These are phyloP conservation scores for Myxozyma vanderwaltii DNA, from an alignment of 805 yeast genomes.

Conservation along the genomic window DNA sequence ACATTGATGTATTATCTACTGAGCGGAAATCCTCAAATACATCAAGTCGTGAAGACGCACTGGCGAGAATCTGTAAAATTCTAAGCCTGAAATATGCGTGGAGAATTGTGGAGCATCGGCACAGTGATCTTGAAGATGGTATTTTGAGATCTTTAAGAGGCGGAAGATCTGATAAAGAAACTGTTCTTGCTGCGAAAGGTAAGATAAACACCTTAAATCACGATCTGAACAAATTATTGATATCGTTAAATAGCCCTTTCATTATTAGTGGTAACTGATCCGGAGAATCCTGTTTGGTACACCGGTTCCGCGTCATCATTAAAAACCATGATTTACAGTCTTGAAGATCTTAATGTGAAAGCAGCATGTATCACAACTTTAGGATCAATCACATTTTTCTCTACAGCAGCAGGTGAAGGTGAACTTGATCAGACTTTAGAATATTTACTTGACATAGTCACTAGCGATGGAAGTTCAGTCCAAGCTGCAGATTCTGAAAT, in stretches of 20 bases:
- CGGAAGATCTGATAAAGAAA: constrained; percentile 24
- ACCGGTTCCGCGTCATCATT: constrained; percentile 3
- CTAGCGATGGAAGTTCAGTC: constrained; percentile 32
- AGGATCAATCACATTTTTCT: constrained; percentile 23
- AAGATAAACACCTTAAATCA: neutral
- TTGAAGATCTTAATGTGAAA: constrained; percentile 11
- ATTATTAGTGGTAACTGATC: constrained; percentile 29
- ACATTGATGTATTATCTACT: constrained; percentile 21
- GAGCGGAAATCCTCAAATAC: constrained; percentile 25
- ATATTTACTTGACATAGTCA: constrained; percentile 26
- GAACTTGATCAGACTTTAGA: constrained; percentile 16
- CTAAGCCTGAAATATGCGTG: constrained; percentile 30
- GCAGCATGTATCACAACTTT: constrained; percentile 25
- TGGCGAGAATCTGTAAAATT: constrained; percentile 21
- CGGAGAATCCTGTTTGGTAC: constrained; percentile 20
- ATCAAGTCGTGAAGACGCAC: constrained; percentile 26
- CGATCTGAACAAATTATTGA: neutral
- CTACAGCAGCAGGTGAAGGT: constrained; percentile 12
- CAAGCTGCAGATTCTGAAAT: constrained; percentile 33
- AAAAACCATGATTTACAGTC: constrained; percentile 6
- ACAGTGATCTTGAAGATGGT: constrained; percentile 26
- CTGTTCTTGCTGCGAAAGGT: constrained; percentile 16
- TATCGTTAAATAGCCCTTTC: constrained; percentile 12
- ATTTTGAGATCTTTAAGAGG: constrained; percentile 10
- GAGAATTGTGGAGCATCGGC: constrained; percentile 24